Conservation (phyloP, 768 basidiomycete species). For the Artomyces pyxidatus region DNA sequence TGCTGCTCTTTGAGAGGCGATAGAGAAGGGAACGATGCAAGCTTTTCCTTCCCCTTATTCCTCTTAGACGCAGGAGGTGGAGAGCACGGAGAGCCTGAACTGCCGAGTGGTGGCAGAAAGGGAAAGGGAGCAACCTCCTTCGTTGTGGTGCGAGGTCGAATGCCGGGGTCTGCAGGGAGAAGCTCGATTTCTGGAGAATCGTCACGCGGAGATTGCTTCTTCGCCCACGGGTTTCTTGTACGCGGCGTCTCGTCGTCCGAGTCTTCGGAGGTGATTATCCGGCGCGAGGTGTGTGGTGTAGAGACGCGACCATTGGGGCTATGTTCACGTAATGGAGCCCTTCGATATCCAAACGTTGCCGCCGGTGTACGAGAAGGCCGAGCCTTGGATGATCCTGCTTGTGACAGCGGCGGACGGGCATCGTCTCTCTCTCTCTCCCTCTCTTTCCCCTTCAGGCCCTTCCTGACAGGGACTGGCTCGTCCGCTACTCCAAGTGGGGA, state of each 20-base stretch:
- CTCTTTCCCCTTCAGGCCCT: too few species aligned
- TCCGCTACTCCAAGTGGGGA: too few species aligned
- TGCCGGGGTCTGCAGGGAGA: not conserved
- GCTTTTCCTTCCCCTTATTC: not conserved
- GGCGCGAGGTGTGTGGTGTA: too few species aligned
- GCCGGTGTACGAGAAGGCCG: too few species aligned
- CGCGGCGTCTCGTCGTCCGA: not conserved
- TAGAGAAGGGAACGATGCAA: not conserved
- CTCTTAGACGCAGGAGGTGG: not conserved
- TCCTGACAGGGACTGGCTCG: too few species aligned
- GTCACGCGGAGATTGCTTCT: not conserved
- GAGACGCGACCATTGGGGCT: too few species aligned
- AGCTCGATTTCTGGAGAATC: not conserved
- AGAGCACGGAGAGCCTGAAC: not conserved
- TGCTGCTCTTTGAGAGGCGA: not conserved
- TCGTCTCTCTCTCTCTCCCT: too few species aligned
- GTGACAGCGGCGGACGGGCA: too few species aligned
- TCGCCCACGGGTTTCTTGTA: not conserved
- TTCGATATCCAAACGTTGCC: too few species aligned
- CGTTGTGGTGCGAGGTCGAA: too few species aligned
- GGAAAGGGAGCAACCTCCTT: not conserved
- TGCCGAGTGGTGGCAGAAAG: not conserved
- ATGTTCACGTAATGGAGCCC: too few species aligned
- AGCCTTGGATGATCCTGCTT: too few species aligned
- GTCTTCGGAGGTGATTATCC: not conserved